These are phyloP conservation scores for Talaromyces stipitatus DNA, from an alignment of 495 filamentous ascomycete genomes.

Conservation along the genomic window DNA sequence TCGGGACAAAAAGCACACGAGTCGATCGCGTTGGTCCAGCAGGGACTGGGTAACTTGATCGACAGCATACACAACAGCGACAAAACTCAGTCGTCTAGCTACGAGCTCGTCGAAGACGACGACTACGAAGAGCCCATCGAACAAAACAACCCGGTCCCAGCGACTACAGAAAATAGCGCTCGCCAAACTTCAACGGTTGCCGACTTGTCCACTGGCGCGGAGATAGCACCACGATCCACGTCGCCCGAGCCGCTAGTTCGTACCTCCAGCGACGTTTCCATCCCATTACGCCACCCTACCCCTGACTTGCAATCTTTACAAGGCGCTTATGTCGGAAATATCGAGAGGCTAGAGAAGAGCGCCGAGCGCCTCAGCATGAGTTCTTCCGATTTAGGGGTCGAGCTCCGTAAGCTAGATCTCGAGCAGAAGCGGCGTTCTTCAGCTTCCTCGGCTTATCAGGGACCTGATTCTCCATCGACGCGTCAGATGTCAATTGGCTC, in stretches of 20 bases:
- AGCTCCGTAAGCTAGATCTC: slow-evolving; percentile 70
- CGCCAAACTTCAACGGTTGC: background rate
- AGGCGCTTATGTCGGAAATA: slow-evolving; percentile 66
- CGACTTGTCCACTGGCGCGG: background rate
- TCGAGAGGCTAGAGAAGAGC: slow-evolving; percentile 73
- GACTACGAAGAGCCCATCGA: slow-evolving; percentile 21
- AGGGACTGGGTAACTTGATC: slow-evolving; percentile 1
- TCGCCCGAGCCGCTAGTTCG: slow-evolving; percentile 45
- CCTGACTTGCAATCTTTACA: slow-evolving; percentile 69
- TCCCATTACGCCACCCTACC: slow-evolving; percentile 63
- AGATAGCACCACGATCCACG: slow-evolving; percentile 15
- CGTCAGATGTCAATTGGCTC: slow-evolving; percentile 47
- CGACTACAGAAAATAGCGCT: background rate
- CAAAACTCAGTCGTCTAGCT: slow-evolving; percentile 19
- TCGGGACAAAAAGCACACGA: background rate
- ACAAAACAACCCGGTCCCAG: background rate
- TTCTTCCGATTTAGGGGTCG: slow-evolving; percentile 69
- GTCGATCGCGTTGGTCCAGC: background rate
- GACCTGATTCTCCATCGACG: slow-evolving; percentile 44
- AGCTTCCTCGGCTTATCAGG: slow-evolving; percentile 30
- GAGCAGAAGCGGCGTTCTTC: slow-evolving; percentile 59
- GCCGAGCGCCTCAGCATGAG: slow-evolving; percentile 75
- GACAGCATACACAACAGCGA: background rate
- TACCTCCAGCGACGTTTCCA: slow-evolving; percentile 48
- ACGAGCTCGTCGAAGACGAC: slow-evolving; percentile 40